Base-by-base conservation (phyloP, 75 land plant genomes). In the Sequoiadendron giganteum region DNA sequence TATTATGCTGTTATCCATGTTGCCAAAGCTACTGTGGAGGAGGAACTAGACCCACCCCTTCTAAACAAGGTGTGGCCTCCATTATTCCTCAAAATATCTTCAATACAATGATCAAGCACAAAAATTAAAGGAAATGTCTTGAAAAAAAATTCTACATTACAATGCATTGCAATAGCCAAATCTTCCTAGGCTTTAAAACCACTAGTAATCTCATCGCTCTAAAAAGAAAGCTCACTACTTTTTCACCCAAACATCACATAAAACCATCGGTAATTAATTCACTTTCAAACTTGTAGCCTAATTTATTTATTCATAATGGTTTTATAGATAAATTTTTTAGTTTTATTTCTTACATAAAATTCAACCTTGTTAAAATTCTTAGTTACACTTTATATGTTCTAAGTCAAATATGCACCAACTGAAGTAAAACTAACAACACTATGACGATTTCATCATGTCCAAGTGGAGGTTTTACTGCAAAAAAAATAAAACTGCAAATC, bases 171-270 rank as follows among this genome's bases (percentile, higher is more conserved):
- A 14, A 95, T 96, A 56, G 94, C 95, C 25, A 82, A 68, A 84
- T 93, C 15, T 95, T 92, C 80, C 1, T 61, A 1, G 93, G 83
- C n/a, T 95, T 95, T 61, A 94, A 85, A 7, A 91, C 91, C 70
- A 89, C 96, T 11, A 94, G 97, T 25, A 87, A 88, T 75, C 1
- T 5, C 19, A 87, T 21, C 16, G 85, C 88, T 0, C 87, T 89
- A 25, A 92, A 93, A 87, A 90, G 93, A 82, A 96, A 95, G 89
- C 77, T 95, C 52, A 96, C 97, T 13, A 95, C 96, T 34, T 95
- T 95, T 90, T 93, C 0, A 96, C 85, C 11, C 93, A 95, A 87
- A 93, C 95, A 8, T 90, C 93, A 0, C 96, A 94, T 32, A 95
- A 95, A 86, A 94, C 97, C 83, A 92, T 91, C 32, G 92, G 95